These are phyloP conservation scores for Gastrodia elata DNA, from an alignment of 106 monocot species.

Conservation along the genomic window DNA sequence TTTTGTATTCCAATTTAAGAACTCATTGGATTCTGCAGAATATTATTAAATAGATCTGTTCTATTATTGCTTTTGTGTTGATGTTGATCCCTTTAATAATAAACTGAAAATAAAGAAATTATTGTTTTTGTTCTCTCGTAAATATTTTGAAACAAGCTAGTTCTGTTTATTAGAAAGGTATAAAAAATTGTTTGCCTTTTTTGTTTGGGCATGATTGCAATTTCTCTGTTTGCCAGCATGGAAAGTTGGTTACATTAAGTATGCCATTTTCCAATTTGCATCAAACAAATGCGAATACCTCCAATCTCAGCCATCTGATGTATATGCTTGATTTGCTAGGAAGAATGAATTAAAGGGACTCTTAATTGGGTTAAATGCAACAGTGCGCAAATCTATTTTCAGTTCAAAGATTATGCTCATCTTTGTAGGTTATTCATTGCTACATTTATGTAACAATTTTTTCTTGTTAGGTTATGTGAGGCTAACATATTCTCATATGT, in stretches of 20 bases:
- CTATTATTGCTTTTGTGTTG: background rate
- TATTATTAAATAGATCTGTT: background rate
- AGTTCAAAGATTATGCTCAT: no score
- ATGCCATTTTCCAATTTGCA: background rate
- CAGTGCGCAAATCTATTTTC: no score
- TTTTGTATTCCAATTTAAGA: background rate
- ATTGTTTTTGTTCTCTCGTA: background rate
- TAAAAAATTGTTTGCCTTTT: background rate
- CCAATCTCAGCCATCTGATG: background rate
- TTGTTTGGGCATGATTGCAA: background rate
- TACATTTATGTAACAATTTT: no score
- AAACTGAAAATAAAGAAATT: background rate
- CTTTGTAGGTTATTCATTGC: no score
- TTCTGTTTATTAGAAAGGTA: background rate
- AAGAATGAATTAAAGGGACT: no score
- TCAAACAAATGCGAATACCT: background rate
- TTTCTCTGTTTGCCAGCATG: background rate
- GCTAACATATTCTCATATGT: no score
- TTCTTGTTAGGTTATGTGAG: no score
- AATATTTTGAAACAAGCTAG: background rate
- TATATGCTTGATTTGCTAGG: no score
- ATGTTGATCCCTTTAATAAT: background rate
- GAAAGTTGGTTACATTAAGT: background rate
- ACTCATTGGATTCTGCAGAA: conserved; percentile 1
- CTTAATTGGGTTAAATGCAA: no score